A percentile compares a stretch with the other conserved stretches of the same genome.
phyloP scores from a whole-genome alignment of 2,329 filamentous ascomycete genomes.

The Aureobasidium lini region DNA sequence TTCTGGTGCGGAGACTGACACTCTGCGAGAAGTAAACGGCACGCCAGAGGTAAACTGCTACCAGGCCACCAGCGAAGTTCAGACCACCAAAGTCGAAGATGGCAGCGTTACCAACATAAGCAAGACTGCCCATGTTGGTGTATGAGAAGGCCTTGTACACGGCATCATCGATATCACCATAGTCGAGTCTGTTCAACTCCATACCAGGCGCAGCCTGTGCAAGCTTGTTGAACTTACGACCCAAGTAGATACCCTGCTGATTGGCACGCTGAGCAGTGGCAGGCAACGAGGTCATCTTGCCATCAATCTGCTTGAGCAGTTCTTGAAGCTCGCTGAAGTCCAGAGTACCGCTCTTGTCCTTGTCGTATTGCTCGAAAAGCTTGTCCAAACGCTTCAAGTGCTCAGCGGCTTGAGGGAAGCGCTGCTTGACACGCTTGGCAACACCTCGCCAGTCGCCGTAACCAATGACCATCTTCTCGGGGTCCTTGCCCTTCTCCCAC shows the following conservation, averaged over 20 bases:
- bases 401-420: constrained; percentile 82
- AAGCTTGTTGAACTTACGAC: constrained; percentile 87
- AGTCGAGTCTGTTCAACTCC: constrained; percentile 68
- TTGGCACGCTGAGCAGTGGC: constrained; percentile 95
- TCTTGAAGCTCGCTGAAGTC: constrained; percentile 89
- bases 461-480: constrained; percentile 75
- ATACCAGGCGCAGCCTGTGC: constrained; percentile 70
- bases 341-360: constrained; percentile 84
- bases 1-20: constrained; percentile 82
- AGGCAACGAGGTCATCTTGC: constrained; percentile 85
- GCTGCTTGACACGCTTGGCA: constrained; percentile 72
- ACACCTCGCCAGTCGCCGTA: constrained; percentile 85
- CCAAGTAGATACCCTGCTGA: constrained; percentile 90
- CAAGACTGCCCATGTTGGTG: constrained; percentile 79
- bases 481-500: constrained; percentile 86
- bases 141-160: constrained; percentile 95
- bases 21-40: constrained; percentile 97
- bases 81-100: constrained; percentile 84
- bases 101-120: constrained; percentile 93
- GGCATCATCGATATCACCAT: constrained; percentile 85
- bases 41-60: constrained; percentile 94
- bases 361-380: constrained; percentile 87
- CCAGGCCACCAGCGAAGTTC: constrained; percentile 71
- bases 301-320: constrained; percentile 85
- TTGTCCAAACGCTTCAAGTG: constrained; percentile 86